Conservation (phyloP, 2,329 filamentous ascomycete species). For the Clathrospora elynae region DNA sequence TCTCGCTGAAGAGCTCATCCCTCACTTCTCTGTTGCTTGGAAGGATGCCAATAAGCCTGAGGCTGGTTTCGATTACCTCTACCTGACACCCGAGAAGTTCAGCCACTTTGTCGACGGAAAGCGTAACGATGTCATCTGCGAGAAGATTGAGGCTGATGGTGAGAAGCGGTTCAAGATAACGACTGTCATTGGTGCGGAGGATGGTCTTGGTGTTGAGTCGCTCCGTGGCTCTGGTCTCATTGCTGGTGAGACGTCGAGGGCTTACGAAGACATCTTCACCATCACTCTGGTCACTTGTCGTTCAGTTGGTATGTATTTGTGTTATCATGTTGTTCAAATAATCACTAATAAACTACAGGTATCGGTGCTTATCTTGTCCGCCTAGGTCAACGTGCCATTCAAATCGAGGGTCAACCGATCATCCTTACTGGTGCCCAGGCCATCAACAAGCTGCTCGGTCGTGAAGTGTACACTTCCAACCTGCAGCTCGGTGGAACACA, state of each 20-base stretch:
- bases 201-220: conserved; percentile 97
- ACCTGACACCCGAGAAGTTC: conserved; percentile 85
- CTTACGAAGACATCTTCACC: conserved; percentile 99
- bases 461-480: conserved; percentile 99
- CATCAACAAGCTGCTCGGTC: conserved; percentile 96
- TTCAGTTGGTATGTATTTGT: conserved; percentile 74
- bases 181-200: conserved; percentile 89
- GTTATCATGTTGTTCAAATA: too few relatives aligned
- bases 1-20: conserved; percentile 94
- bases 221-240: conserved; percentile 96
- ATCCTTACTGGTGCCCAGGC: conserved; percentile 97
- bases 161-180: conserved; percentile 93
- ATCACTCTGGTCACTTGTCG: conserved; percentile 96
- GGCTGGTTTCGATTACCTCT: conserved; percentile 94
- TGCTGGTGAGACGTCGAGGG: conserved; percentile 93
- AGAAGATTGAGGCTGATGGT: conserved; percentile 81
- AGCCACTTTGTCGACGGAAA: conserved; percentile 81
- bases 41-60: conserved; percentile 82
- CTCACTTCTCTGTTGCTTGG: conserved; percentile 96
- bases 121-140: conserved; percentile 79
- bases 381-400: conserved; percentile 96
- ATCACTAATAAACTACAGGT: conserved; percentile 58
- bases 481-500: conserved; percentile 99
- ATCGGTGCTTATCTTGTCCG: conserved; percentile 99
- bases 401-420: conserved; percentile 98